Evolutionary conservation across 169 alveolate genomes (phyloP).

Genomic region (Eimeria maxima): DNA sequence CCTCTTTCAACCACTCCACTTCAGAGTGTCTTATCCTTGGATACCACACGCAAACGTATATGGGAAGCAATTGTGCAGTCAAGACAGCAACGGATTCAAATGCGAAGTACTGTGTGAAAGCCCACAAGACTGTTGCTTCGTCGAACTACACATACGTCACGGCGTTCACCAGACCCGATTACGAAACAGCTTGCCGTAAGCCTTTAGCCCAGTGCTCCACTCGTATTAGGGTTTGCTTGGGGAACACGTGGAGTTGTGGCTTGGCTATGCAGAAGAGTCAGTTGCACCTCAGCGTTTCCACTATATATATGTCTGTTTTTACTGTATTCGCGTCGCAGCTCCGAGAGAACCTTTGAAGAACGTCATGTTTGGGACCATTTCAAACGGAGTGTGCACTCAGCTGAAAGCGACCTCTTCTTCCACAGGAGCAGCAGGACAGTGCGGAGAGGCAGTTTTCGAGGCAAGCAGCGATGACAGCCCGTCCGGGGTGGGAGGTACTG

Average conservation of each 20-base stretch:
- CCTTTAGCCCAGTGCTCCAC: not conserved
- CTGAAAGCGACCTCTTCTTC: not conserved
- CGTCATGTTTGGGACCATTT: constrained; percentile 60
- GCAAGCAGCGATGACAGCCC: constrained; percentile 76
- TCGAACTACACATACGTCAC: constrained; percentile 78
- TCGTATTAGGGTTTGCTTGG: not conserved
- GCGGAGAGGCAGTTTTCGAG: constrained; percentile 76
- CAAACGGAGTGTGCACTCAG: constrained; percentile 54
- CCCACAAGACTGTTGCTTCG: constrained; percentile 75
- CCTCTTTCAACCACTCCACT: constrained; percentile 68
- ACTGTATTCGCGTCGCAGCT: constrained; percentile 22
- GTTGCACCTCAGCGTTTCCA: not conserved
- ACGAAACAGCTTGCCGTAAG: constrained; percentile 86
- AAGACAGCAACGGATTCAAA: constrained; percentile 11
- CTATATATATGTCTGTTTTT: not conserved
- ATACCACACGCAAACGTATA: constrained; percentile 79
- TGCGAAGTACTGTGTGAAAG: constrained; percentile 77
- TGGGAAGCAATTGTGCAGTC: constrained; percentile 47
- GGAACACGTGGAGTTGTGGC: not conserved
- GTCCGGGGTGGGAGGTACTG: constrained; percentile 21
- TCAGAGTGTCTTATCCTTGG: constrained; percentile 83
- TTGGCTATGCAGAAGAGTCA: not conserved
- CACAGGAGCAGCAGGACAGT: constrained; percentile 73
- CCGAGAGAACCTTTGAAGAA: constrained; percentile 80
- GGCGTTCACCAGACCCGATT: constrained; percentile 83